Base-by-base conservation (phyloP, 768 basidiomycete genomes). In the Candolleomyces aberdarensis region DNA sequence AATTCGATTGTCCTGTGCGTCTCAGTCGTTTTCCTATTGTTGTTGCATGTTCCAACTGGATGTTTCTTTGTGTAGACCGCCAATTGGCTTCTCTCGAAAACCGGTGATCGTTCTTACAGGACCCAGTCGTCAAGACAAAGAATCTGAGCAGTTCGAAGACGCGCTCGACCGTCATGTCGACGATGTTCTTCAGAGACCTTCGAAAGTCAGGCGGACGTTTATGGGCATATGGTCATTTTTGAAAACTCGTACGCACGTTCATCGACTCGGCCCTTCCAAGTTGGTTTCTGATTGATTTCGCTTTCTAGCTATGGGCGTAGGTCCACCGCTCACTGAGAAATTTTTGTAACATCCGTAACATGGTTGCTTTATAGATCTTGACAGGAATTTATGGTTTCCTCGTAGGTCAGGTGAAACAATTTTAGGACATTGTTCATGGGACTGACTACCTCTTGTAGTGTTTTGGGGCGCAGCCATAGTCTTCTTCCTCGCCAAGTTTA, bases 381-480 rank as follows among this genome's bases (percentile, higher is more conserved):
- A 83, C 84, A 3, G 89, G 84, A 7, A 83, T 94, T 10, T 94
- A 93, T 73, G 91, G 90, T 0, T 89, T 93, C 69, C 71, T 85
- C 46, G 85, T 88, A 43, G 87, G 87, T 85, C 36, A 65, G 59
- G 83, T 62, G 49, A 26, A 46, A 10, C n/a, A 14, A 11, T 20
- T 32, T 43, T 10, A 20, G 19, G 10, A 8, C 5, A 44, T 51
- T 29, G 40, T 26, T 51, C 48, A 41, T 51, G n/a, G 47, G 59
- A 51, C 47, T 64, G 53, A 32, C 36, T 65, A 40, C 31, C 51
- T 41, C 47, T 13, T 19, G 5, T 67, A 84, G 92, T 88, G 0
- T 94, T 95, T 67, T 95, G 92, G 92, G 92, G 93, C 15, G 84
- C 90, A 20, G 92, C 87, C 3, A 86, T 95, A 63, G 89, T 93